Evolutionary conservation across 1,139 yeast genomes (phyloP), one percentile per base, ranked within the genome.

Genomic region (Meyerozyma elateridarum): DNA sequence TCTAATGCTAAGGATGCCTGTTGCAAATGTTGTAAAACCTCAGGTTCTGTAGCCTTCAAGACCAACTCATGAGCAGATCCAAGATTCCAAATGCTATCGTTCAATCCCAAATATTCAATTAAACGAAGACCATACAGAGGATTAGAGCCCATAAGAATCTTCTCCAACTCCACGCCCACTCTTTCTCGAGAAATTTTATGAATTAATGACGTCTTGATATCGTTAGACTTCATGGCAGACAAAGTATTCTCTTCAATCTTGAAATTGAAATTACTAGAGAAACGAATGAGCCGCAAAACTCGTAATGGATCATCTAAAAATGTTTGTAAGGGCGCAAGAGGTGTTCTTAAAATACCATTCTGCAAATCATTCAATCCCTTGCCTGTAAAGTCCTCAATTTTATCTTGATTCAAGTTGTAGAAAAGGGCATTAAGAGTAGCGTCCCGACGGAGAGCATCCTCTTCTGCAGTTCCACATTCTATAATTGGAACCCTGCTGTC

Each of bases 301-400:
- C 98, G 70, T 38, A 91, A 66, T 0, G 99, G 99, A 54, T 91
- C 99, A 52, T 91, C 98, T 33, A 80, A 54, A 49, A 91, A 91
- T 0, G 99, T 91, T 48, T 82, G 77, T 29, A 70, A 55, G 2
- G 98, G 95, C 11, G 76, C 79, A 34, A 91, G 64, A 0, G 99
- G 99, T 1, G 98, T 91, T 38, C 96, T 65, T 39, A 91, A 64
- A 1, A 87, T 56, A 0, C 96, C 95, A 24, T 61, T 46, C 30
- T 66, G 45, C 39, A 91, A 64, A 53, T 91, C 99, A 8, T 68
- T 53, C 9, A 89, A 49, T 0, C 99, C 99, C 15, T 53, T 51
- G 0, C 73, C 75, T 0, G 98, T 91, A 41, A 81, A 77, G 56
- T 91, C 99, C 49, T 91, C 99, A 15, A 91, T 79, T 37, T 68